Conservation (phyloP, 768 basidiomycete species). For the Boletus fagicola region DNA sequence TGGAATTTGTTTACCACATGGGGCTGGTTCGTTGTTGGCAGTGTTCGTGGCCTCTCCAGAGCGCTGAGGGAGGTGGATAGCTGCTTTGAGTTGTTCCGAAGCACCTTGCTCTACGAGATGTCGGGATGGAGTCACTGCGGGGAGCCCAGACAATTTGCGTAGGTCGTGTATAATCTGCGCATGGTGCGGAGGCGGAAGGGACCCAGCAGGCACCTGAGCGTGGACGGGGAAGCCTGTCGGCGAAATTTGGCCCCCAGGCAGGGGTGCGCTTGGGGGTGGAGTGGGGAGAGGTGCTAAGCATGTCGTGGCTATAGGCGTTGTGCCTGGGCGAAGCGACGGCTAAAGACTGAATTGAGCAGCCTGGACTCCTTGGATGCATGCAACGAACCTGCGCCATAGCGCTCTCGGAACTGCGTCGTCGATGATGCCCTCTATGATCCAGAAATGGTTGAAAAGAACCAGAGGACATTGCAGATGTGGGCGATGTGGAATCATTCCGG, state of each 20-base stretch:
- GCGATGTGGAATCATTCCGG: slow-evolving; percentile 4
- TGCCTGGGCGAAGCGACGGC: slow-evolving; percentile 12
- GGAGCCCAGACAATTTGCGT: slow-evolving; percentile 4
- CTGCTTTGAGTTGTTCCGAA: slow-evolving; percentile 1
- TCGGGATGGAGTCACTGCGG: slow-evolving; percentile 1
- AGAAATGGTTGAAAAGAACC: background rate
- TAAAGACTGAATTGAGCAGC: slow-evolving; percentile 2
- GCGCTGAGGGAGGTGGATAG: background rate
- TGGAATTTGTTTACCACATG: background rate
- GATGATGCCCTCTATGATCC: slow-evolving; percentile 7
- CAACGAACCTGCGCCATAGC: slow-evolving; percentile 20
- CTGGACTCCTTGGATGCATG: background rate
- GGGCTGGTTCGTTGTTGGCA: background rate
- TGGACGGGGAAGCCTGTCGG: slow-evolving; percentile 13
- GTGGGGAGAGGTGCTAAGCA: slow-evolving; percentile 22
- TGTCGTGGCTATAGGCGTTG: slow-evolving; percentile 14
- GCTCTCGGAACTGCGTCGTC: slow-evolving; percentile 20
- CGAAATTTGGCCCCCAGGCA: slow-evolving; percentile 5
- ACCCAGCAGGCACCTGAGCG: slow-evolving; percentile 5
- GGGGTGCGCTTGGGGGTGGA: slow-evolving; percentile 17
- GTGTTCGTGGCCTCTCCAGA: background rate
- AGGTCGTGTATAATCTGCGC: background rate
- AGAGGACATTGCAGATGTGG: slow-evolving; percentile 4
- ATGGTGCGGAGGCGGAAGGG: slow-evolving; percentile 9
- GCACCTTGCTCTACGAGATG: background rate